phyloP scores from a whole-genome alignment of 106 monocot genomes.

The Agapanthus africanus region DNA sequence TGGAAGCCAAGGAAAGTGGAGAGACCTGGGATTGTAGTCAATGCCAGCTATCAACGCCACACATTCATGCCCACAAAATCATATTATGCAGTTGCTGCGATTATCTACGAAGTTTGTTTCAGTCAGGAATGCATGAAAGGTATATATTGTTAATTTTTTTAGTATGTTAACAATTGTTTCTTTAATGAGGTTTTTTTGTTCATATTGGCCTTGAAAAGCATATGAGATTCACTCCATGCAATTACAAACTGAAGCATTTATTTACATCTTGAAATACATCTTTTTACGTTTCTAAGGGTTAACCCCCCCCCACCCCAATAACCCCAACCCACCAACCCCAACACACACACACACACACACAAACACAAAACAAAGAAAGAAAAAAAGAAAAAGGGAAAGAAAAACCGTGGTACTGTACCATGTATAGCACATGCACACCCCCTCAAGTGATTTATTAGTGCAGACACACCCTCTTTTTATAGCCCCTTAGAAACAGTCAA shows the following conservation, averaged over 20 bases:
- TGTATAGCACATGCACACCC: too few species aligned
- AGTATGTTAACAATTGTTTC: background rate
- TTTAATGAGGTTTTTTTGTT: background rate
- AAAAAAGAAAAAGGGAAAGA: too few species aligned
- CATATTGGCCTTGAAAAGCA: background rate
- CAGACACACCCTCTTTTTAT: too few species aligned
- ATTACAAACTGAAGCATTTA: constrained; percentile 1
- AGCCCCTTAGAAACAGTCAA: too few species aligned
- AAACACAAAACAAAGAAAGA: too few species aligned
- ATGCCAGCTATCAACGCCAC: constrained; percentile 43
- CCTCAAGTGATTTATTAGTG: too few species aligned
- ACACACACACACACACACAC: too few species aligned
- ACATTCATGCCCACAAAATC: constrained; percentile 76
- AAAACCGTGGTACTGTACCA: too few species aligned
- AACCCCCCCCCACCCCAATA: too few species aligned
- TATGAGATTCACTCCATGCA: too few species aligned
- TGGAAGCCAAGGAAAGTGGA: constrained; percentile 49
- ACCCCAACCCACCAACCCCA: too few species aligned
- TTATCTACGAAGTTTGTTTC: constrained; percentile 66
- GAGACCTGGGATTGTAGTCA: constrained; percentile 30
- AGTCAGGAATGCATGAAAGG: constrained; percentile 93
- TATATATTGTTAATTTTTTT: constrained; percentile 16
- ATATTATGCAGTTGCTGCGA: constrained; percentile 46
- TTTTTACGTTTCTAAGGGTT: too few species aligned
- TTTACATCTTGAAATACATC: background rate